A percentile compares a stretch with the other conserved stretches of the same genome.
Conservation (phyloP, 257 asterid species). For the Solanum clarkiae region DNA sequence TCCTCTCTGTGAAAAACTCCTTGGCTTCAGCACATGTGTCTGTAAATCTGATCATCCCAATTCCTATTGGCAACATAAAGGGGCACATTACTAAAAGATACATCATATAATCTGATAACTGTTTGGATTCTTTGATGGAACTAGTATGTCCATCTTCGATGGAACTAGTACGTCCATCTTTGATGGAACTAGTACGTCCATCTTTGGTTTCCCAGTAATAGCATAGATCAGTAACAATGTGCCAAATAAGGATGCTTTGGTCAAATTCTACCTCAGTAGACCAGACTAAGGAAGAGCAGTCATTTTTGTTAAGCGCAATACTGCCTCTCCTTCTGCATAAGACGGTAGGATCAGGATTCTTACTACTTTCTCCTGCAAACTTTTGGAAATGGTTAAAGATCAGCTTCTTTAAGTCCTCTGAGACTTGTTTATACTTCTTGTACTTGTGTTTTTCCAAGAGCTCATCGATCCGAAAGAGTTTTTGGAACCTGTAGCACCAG, state of each 20-base stretch:
- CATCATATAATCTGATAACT: slow-evolving; percentile 40
- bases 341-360: not conserved
- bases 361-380: not conserved
- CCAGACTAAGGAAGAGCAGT: not conserved
- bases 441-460: slow-evolving; percentile 23
- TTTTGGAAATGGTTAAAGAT: slow-evolving; percentile 7
- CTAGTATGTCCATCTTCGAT: not conserved
- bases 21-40: slow-evolving; percentile 42
- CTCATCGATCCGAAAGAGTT: slow-evolving; percentile 9
- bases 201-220: slow-evolving; percentile 1
- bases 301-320: not conserved
- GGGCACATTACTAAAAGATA: slow-evolving; percentile 37
- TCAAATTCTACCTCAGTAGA: slow-evolving; percentile 19
- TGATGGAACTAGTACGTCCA: not conserved
- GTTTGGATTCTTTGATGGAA: not conserved
- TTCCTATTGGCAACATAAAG: slow-evolving; percentile 41
- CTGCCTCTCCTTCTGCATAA: slow-evolving; percentile 12
- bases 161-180: not conserved
- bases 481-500: not conserved
- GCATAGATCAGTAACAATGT: slow-evolving; percentile 45
- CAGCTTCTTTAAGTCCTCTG: not conserved
- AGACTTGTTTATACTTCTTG: slow-evolving; percentile 16
- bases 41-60: slow-evolving; percentile 35
- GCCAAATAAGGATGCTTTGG: slow-evolving; percentile 31
- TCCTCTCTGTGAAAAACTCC: slow-evolving; percentile 22